Percentiles rank a stretch among this genome's conserved stretches.
These are phyloP conservation scores for Hypomontagnella monticulosa DNA, from an alignment of 495 filamentous ascomycete genomes.

Conservation along the genomic window DNA sequence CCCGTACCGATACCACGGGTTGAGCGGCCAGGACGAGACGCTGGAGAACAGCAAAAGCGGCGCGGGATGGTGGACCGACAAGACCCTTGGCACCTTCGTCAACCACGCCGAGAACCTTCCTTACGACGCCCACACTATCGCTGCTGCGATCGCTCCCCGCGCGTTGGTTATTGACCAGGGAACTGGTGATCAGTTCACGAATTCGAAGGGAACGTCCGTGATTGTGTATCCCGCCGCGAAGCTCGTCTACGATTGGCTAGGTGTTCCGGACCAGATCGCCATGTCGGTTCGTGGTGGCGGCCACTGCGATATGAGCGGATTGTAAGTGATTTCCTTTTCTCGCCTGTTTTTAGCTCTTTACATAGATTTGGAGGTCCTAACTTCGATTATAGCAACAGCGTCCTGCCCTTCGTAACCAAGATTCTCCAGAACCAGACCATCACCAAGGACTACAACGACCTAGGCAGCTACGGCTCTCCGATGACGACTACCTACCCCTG, in stretches of 20 bases:
- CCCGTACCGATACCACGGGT: constrained; percentile 61
- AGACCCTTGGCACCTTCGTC: constrained; percentile 58
- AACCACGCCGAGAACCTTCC: constrained; percentile 60
- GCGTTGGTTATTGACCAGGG: constrained; percentile 63
- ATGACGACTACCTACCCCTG: constrained; percentile 61
- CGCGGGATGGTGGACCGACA: constrained; percentile 62
- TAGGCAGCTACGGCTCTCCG: constrained; percentile 57
- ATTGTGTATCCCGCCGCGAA: constrained; percentile 62
- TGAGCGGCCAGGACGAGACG: constrained; percentile 64
- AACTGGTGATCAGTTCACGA: constrained; percentile 58
- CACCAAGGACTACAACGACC: constrained; percentile 57
- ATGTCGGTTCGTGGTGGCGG: constrained; percentile 60
- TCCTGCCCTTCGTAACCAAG: constrained; percentile 62
- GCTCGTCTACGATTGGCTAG: constrained; percentile 62
- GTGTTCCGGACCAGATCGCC: constrained; percentile 57
- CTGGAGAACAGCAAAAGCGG: constrained; percentile 65
- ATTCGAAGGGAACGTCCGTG: constrained; percentile 61
- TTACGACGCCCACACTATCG: constrained; percentile 64
- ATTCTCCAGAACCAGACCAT: constrained; percentile 58
- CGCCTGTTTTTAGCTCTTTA: background rate
- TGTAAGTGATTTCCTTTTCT: constrained; percentile 47
- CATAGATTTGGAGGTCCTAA: constrained; percentile 12
- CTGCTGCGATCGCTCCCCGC: constrained; percentile 62
- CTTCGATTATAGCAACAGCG: constrained; percentile 49
- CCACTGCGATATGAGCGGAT: constrained; percentile 62